phyloP scores from a whole-genome alignment of 176 grass and related monocot genomes.

The Oryza coarctata region DNA sequence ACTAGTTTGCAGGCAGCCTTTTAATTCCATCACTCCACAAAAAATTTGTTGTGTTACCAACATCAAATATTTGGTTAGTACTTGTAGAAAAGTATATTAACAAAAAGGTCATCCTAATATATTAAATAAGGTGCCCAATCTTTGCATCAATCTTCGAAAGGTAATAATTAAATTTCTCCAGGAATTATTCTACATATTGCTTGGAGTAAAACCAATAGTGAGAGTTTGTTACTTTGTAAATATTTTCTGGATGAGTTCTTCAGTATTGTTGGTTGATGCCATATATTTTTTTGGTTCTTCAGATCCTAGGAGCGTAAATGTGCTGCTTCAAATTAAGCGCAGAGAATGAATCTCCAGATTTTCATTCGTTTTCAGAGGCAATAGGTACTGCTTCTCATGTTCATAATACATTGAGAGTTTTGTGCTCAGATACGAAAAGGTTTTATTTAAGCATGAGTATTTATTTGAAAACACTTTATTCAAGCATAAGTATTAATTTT shows the following conservation, averaged over 20 bases:
- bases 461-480: constrained; percentile 1
- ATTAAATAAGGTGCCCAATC: constrained; percentile 1
- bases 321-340: constrained; percentile 18
- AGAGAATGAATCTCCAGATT: background rate
- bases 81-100: background rate
- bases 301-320: constrained; percentile 24
- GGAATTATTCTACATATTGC: background rate
- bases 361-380: constrained; percentile 14
- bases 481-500: constrained; percentile 11
- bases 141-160: background rate
- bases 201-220: too few relatives aligned
- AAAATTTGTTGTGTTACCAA: background rate
- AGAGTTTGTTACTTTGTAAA: background rate
- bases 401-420: background rate
- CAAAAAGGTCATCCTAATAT: background rate
- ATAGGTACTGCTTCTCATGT: constrained; percentile 23
- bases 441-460: background rate
- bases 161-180: background rate
- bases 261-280: background rate
- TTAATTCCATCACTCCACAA: background rate
- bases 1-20: background rate
- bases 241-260: constrained; percentile 14
- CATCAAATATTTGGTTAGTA: background rate
- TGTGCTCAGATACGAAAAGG: background rate
- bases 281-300: constrained; percentile 16